phyloP scores from a whole-genome alignment of 805 yeast genomes.

The Suhomyces sp. region DNA sequence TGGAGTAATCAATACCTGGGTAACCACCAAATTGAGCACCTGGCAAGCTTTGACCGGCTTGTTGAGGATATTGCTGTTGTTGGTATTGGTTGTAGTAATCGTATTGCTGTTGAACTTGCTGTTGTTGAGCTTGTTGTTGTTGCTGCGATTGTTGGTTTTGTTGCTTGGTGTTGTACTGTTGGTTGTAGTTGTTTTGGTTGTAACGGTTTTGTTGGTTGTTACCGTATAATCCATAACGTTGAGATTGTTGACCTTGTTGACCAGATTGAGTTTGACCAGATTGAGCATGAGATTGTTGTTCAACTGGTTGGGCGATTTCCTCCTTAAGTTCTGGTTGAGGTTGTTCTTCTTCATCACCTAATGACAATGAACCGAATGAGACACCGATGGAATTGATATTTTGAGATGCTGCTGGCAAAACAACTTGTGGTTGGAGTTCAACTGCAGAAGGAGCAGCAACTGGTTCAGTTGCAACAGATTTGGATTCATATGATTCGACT shows the following conservation, averaged over 20 bases:
- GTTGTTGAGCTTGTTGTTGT: conserved; percentile 16
- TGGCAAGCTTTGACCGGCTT: conserved; percentile 40
- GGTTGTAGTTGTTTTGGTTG: conserved; percentile 8
- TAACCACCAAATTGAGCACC: conserved; percentile 42
- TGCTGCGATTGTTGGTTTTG: conserved; percentile 12
- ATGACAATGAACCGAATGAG: conserved; percentile 60
- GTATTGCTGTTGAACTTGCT: conserved; percentile 16
- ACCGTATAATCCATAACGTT: conserved; percentile 13
- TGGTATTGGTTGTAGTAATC: conserved; percentile 37
- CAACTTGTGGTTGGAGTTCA: conserved; percentile 35
- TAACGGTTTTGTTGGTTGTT: conserved; percentile 9
- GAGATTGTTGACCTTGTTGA: conserved; percentile 11
- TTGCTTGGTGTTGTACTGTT: conserved; percentile 12
- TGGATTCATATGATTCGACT: conserved; percentile 13
- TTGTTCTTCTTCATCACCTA: conserved; percentile 43
- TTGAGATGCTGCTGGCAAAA: conserved; percentile 53
- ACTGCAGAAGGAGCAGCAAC: conserved; percentile 9
- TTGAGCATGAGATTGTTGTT: conserved; percentile 6
- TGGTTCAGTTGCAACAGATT: conserved; percentile 16
- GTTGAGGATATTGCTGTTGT: conserved; percentile 44
- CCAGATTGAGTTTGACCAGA: conserved; percentile 16
- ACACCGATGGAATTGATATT: conserved; percentile 53
- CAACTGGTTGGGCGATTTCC: conserved; percentile 7
- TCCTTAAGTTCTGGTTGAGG: conserved; percentile 11
- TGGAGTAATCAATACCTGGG: conserved; percentile 45